Evolutionary conservation across 2,329 filamentous ascomycete species (phyloP).

Genomic region (Diaporthe vaccinii): DNA sequence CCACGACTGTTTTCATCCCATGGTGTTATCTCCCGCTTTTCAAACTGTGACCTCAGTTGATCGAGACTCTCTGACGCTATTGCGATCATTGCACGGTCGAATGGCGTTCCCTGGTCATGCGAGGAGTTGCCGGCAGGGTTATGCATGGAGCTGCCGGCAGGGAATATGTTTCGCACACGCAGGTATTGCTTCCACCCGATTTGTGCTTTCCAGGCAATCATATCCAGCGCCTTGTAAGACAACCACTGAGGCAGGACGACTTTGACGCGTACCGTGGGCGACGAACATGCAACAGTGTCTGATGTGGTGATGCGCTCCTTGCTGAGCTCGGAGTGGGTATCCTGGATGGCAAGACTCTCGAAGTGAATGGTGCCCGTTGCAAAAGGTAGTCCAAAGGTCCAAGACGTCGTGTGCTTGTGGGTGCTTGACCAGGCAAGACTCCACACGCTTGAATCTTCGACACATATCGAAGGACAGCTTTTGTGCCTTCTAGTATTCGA

Average conservation of each 20-base stretch:
- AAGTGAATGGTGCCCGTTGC: background rate
- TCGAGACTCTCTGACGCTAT: background rate
- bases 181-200: slow-evolving; percentile 8
- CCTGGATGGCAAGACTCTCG: background rate
- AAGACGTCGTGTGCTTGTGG: background rate
- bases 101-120: rapidly evolving
- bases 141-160: too few species aligned
- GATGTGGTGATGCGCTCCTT: background rate
- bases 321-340: background rate
- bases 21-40: background rate
- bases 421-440: background rate
- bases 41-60: background rate
- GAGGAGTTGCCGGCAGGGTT: too few species aligned
- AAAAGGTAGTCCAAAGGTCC: background rate
- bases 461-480: too few species aligned
- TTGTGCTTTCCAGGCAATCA: background rate
- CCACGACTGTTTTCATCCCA: background rate
- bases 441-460: background rate
- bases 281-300: background rate
- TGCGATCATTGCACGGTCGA: rapidly evolving
- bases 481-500: background rate
- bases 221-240: background rate
- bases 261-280: background rate
- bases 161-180: background rate
- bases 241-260: background rate